phyloP scores from a whole-genome alignment of 2,329 filamentous ascomycete species.

The Aspergillus luchuensis region DNA sequence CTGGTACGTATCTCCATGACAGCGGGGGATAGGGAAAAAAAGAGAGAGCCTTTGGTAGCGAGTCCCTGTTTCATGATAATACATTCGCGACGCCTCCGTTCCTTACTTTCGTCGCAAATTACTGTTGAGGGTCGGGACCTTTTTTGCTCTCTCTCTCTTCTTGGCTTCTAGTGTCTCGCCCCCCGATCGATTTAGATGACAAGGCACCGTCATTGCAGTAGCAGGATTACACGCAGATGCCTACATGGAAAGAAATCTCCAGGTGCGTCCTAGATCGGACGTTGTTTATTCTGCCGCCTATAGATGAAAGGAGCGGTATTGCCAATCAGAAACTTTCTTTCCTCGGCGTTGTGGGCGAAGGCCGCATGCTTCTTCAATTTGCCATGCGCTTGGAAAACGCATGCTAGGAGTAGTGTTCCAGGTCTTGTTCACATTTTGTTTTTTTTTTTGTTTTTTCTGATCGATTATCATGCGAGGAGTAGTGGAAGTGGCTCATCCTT shows the following conservation, averaged over 20 bases:
- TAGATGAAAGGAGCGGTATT: neutral
- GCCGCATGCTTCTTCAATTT: slow-evolving; percentile 7
- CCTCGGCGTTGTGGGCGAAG: neutral
- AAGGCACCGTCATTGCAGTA: neutral
- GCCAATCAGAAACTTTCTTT: slow-evolving; percentile 5
- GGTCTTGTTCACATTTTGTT: neutral
- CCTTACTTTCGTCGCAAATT: neutral
- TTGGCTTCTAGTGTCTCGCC: neutral
- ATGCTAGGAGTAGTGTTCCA: neutral
- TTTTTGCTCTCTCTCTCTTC: no score
- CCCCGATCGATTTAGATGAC: neutral
- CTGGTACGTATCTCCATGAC: neutral
- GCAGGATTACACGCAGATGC: neutral
- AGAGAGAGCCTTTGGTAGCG: neutral
- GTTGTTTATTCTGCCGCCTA: neutral
- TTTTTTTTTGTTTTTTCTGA: neutral
- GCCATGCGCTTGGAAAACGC: neutral
- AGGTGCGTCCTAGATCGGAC: neutral
- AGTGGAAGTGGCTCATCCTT: neutral
- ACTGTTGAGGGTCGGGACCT: neutral
- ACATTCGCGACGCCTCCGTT: neutral
- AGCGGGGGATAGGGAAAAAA: neutral
- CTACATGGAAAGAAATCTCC: neutral
- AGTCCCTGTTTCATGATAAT: slow-evolving; percentile 1
- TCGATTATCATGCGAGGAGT: slow-evolving; percentile 9